Evolutionary conservation across 2,329 filamentous ascomycete genomes (phyloP).

Genomic region (Niveomyces coronatus): DNA sequence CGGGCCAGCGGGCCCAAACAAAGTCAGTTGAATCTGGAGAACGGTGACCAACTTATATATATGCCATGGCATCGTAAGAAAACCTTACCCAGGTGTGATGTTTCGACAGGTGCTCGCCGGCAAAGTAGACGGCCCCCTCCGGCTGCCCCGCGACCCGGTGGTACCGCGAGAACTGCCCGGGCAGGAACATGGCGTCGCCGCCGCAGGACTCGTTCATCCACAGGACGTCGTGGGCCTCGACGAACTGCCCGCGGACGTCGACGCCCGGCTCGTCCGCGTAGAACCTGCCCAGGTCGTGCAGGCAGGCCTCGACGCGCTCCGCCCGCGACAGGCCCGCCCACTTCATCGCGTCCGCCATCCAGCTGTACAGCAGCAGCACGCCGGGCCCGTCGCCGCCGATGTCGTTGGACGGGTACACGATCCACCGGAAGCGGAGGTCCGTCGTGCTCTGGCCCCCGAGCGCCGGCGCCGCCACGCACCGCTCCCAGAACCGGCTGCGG

Average conservation of each 20-base stretch:
- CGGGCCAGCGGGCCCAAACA: neutral
- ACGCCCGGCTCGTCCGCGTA: slow-evolving; percentile 2
- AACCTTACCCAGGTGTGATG: slow-evolving; percentile 6
- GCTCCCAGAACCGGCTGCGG: slow-evolving; percentile 8
- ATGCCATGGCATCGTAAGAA: neutral
- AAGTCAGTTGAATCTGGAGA: neutral
- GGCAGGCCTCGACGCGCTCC: slow-evolving; percentile 5
- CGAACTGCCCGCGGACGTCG: slow-evolving; percentile 5
- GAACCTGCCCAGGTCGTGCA: slow-evolving; percentile 7
- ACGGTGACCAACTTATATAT: neutral
- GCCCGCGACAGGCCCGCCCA: slow-evolving; percentile 5
- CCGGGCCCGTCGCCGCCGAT: slow-evolving; percentile 5
- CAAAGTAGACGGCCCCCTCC: slow-evolving; percentile 3
- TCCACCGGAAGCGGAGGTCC: slow-evolving; percentile 9
- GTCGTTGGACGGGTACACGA: slow-evolving; percentile 7
- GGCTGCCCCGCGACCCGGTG: slow-evolving; percentile 1
- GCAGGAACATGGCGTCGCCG: slow-evolving; percentile 8
- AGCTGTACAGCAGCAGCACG: slow-evolving; percentile 9
- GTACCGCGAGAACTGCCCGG: slow-evolving; percentile 7
- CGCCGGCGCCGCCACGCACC: neutral
- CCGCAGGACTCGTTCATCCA: slow-evolving; percentile 5
- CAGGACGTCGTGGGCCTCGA: slow-evolving; percentile 6
- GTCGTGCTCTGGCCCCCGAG: slow-evolving; percentile 9
- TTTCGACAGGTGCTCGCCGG: slow-evolving; percentile 7
- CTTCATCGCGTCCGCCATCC: slow-evolving; percentile 9